Evolutionary conservation across 345 rosid species (phyloP).

Genomic region (Hypericum perforatum): DNA sequence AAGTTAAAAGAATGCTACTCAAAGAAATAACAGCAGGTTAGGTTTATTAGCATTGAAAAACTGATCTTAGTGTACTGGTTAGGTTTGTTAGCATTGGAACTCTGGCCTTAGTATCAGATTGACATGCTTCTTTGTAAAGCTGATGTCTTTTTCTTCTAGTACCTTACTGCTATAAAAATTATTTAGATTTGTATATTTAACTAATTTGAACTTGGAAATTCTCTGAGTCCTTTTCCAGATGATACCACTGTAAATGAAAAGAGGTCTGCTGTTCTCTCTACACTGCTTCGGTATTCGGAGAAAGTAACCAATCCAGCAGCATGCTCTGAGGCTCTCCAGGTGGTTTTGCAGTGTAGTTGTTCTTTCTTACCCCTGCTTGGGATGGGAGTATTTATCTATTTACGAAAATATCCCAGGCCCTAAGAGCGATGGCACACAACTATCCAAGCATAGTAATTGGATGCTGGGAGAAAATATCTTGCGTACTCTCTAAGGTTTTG

Average conservation of each 20-base stretch:
- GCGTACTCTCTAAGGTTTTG: slow-evolving; percentile 41
- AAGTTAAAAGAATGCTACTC: slow-evolving; percentile 52
- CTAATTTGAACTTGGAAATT: slow-evolving; percentile 20
- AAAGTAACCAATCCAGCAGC: slow-evolving; percentile 35
- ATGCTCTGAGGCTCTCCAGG: slow-evolving; percentile 91
- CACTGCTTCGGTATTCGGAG: slow-evolving; percentile 47
- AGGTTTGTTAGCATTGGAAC: background rate
- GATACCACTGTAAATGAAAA: slow-evolving; percentile 26
- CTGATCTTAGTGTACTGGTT: background rate
- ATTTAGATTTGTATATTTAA: background rate
- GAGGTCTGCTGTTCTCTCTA: slow-evolving; percentile 47
- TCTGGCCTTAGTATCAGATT: background rate
- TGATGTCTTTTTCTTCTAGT: too few relatives aligned
- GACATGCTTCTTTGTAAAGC: too few relatives aligned
- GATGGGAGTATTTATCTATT: slow-evolving; percentile 3
- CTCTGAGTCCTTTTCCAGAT: slow-evolving; percentile 41
- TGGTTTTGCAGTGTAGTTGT: slow-evolving; percentile 14
- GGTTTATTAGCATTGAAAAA: slow-evolving; percentile 5
- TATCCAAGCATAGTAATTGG: slow-evolving; percentile 52
- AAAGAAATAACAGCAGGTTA: slow-evolving; percentile 61
- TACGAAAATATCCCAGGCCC: slow-evolving; percentile 39
- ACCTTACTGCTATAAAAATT: too few relatives aligned
- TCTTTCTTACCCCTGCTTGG: background rate
- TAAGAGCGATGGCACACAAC: slow-evolving; percentile 71
- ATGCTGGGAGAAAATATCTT: slow-evolving; percentile 56